Conservation (phyloP, 345 rosid genomes). For the Corymbia maculata region DNA sequence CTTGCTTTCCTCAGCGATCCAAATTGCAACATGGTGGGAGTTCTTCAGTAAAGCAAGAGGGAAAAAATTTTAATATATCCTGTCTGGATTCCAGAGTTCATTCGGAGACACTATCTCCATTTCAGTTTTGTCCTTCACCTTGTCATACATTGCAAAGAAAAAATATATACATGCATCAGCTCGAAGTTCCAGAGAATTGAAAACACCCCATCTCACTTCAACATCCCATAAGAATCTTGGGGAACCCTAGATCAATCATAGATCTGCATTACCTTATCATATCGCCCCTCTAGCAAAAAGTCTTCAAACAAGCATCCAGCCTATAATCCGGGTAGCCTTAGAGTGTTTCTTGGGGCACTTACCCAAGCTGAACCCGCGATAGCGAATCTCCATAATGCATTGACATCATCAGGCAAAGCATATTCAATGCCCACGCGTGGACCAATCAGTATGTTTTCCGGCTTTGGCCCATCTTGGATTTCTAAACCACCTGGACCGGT, state of each 20-base stretch:
- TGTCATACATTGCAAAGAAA: neutral
- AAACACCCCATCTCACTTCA: neutral
- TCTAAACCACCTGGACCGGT: constrained; percentile 67
- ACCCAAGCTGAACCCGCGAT: constrained; percentile 78
- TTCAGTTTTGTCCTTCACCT: neutral
- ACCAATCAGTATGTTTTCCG: constrained; percentile 57
- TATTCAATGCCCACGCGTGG: constrained; percentile 94
- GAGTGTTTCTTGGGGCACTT: constrained; percentile 88
- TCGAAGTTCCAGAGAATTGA: neutral
- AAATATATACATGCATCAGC: neutral
- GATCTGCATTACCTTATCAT: neutral
- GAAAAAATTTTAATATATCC: neutral
- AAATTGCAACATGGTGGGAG: neutral
- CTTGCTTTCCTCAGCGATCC: neutral
- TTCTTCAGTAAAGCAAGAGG: neutral
- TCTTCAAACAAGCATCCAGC: neutral
- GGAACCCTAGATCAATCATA: neutral
- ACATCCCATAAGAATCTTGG: neutral
- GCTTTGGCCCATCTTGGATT: constrained; percentile 73
- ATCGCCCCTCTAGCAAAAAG: neutral
- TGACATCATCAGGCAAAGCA: constrained; percentile 69
- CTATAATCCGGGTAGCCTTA: constrained; percentile 27
- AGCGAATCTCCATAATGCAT: constrained; percentile 90
- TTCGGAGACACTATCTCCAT: neutral
- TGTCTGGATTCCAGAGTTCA: neutral